Base-by-base conservation (phyloP, 768 basidiomycete genomes). In the Lanmaoa pseudosensibilis region DNA sequence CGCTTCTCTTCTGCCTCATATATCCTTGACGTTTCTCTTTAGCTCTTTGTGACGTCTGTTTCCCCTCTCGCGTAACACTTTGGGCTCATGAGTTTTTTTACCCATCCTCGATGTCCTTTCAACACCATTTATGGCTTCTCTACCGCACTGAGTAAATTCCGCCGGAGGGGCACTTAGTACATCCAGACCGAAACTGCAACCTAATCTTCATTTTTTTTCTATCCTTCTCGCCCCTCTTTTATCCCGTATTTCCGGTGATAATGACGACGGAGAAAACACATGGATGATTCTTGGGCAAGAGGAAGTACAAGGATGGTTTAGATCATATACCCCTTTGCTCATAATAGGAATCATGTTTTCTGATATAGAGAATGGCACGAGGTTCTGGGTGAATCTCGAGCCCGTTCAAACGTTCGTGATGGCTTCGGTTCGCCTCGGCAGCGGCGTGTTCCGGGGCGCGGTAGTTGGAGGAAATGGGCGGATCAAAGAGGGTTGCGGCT, bases 1-100 rank as follows among this genome's bases (percentile, higher is more conserved):
- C 72, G 68, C 55, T 63, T 57, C 56, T 19, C 51, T 62, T 66
- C 58, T 71, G 68, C 65, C 64, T 66, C 71, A 71, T 71, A 72
- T 73, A 73, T 72, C 69, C 72, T 66, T 67, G 62, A 64, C 65
- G 65, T 66, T 67, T 67, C 58, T 59, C 58, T 38, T 32, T 53
- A 48, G 55, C 54, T 57, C 60, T 44, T 46, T 58, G 70, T 64
- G 68, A 55, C 59, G 49, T 58, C 59, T 25, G 44, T 59, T 54
- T 43, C 44, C 27, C 27, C 43, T 52, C 56, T 50, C 58, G 55
- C 66, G 60, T 68, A 56, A 60, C 59, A 57, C 53, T 45, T 60
- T 46, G 61, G 57, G 65, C 57, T 54, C 62, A 65, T 67, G 67
- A 60, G 54, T 54, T 56, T 56, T 60, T 62, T 63, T 56, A 59